A percentile compares a stretch with the other conserved stretches of the same genome.
phyloP scores from a whole-genome alignment of 202 grass and related monocot genomes.

The Panicum hallii region DNA sequence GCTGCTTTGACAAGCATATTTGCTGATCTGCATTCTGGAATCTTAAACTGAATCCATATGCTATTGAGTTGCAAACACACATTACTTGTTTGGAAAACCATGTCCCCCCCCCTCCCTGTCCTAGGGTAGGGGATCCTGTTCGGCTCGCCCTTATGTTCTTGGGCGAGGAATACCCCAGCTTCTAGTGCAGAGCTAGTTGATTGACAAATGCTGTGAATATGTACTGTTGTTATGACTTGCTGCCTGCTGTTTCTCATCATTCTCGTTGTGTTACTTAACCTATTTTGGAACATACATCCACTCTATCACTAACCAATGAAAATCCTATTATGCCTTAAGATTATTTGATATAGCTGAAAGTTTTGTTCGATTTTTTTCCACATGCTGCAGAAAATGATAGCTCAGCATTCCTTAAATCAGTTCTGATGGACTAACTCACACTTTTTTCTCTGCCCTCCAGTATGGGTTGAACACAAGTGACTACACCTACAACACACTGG shows the following conservation, averaged over 20 bases:
- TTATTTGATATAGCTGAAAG: neutral
- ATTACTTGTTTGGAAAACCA: neutral
- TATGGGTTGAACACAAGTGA: constrained; percentile 52
- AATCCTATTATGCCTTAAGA: neutral
- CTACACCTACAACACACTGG: constrained; percentile 46
- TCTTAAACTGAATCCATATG: neutral
- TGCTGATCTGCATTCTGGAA: neutral
- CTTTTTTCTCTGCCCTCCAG: constrained; percentile 30
- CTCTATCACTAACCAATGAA: constrained; percentile 12
- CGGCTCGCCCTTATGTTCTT: no score
- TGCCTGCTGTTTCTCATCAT: constrained; percentile 2
- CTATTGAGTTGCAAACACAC: constrained; percentile 24
- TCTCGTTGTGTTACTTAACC: neutral
- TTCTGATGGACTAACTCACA: neutral
- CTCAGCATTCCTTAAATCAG: neutral
- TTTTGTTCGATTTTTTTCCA: neutral
- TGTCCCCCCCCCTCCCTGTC: no score
- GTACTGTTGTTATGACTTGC: neutral
- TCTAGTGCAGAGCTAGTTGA: constrained; percentile 7
- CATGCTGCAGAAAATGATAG: neutral
- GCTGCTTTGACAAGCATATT: neutral
- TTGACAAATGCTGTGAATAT: neutral
- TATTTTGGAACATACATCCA: neutral
- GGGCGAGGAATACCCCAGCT: neutral
- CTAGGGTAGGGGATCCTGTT: no score